Percentiles rank a stretch among this genome's conserved stretches.
These are phyloP conservation scores for Globisporangium spinosum DNA, from an alignment of 352 stramenopile species.

Conservation along the genomic window DNA sequence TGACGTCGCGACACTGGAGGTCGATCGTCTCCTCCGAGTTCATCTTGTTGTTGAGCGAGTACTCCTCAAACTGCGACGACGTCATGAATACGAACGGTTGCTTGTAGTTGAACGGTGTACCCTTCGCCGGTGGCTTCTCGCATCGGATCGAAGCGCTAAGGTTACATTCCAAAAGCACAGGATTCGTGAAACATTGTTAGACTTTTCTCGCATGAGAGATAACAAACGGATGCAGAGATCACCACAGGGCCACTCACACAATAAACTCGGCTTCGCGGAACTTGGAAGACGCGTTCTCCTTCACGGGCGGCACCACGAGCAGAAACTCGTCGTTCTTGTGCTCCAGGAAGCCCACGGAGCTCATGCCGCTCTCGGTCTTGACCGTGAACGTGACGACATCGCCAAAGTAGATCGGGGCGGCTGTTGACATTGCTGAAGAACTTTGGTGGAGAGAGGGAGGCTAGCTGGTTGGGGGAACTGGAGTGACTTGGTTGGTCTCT, in stretches of 20 bases:
- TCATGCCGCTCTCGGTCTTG: slow-evolving; percentile 23
- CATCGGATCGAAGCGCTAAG: slow-evolving; percentile 34
- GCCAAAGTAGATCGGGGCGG: slow-evolving; percentile 41
- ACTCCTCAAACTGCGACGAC: slow-evolving; percentile 48
- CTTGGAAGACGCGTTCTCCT: slow-evolving; percentile 34
- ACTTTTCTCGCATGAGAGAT: background rate
- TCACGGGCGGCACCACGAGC: slow-evolving; percentile 50
- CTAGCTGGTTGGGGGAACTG: background rate
- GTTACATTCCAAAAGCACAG: background rate
- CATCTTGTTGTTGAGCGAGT: slow-evolving; percentile 82
- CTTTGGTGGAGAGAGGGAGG: background rate
- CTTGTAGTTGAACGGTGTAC: slow-evolving; percentile 58
- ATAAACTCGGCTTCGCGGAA: slow-evolving; percentile 68
- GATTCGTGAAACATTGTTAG: background rate
- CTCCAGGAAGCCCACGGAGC: slow-evolving; percentile 48
- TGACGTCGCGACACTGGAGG: slow-evolving; percentile 42
- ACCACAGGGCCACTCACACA: slow-evolving; percentile 32
- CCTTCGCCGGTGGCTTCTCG: slow-evolving; percentile 42
- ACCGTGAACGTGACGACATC: slow-evolving; percentile 48
- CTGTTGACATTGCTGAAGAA: slow-evolving; percentile 19
- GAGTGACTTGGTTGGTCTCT: background rate
- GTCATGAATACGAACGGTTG: slow-evolving; percentile 68
- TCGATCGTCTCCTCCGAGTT: slow-evolving; percentile 49
- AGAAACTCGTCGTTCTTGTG: slow-evolving; percentile 43
- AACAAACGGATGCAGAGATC: background rate